A percentile compares a stretch with the other conserved stretches of the same genome.
Evolutionary conservation across 306 rosid species (phyloP).

Genomic region (Rubus parviflorus): DNA sequence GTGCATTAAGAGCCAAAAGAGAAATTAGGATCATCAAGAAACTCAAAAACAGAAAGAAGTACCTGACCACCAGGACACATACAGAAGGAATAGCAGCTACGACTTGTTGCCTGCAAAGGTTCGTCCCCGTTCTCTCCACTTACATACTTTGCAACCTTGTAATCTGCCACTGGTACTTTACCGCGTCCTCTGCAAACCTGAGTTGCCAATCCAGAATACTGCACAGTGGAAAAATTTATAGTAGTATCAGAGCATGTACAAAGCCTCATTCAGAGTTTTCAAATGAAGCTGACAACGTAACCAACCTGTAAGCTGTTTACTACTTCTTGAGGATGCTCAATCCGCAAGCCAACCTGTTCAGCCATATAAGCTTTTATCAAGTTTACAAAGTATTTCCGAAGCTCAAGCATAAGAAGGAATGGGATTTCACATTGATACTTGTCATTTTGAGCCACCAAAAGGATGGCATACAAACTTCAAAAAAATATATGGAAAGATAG

Average conservation of each 20-base stretch:
- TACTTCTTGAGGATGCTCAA: constrained; percentile 95
- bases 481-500: neutral
- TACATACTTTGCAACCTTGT: constrained; percentile 74
- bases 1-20: constrained; percentile 8
- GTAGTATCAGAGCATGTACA: neutral
- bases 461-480: neutral
- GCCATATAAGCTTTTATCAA: constrained; percentile 25
- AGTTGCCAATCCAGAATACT: constrained; percentile 87
- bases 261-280: neutral
- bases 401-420: constrained; percentile 13
- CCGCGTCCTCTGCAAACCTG: constrained; percentile 87
- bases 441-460: constrained; percentile 4
- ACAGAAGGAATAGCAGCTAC: constrained; percentile 93
- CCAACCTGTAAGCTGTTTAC: constrained; percentile 85
- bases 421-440: neutral
- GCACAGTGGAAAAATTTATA: constrained; percentile 4
- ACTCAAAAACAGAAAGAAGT: constrained; percentile 27
- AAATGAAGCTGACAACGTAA: constrained; percentile 2
- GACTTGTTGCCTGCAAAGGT: constrained; percentile 42
- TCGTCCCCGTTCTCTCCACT: constrained; percentile 34
- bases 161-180: constrained; percentile 94
- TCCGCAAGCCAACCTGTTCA: constrained; percentile 87
- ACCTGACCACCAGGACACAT: constrained; percentile 99
- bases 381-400: constrained; percentile 16
- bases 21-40: constrained; percentile 2